Conservation (phyloP, 2,329 filamentous ascomycete genomes). For the Grosmannia clavigera region DNA sequence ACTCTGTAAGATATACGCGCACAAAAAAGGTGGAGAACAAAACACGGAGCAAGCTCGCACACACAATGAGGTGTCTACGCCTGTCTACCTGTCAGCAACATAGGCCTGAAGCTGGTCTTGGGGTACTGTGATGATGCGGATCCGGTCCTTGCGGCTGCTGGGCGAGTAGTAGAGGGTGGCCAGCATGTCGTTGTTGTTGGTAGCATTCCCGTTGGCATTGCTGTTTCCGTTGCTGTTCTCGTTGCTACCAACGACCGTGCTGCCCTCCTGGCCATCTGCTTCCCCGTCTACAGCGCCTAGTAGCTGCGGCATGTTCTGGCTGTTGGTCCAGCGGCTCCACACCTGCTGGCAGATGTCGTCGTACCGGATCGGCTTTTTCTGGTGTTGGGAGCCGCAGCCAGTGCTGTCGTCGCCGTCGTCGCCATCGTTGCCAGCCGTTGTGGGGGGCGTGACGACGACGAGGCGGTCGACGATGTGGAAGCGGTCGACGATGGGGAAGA, state of each 20-base stretch:
- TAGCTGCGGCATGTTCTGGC: slow-evolving; percentile 2
- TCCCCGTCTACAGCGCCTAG: background rate
- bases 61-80: background rate
- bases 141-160: background rate
- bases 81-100: too few relatives aligned
- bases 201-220: background rate
- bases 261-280: background rate
- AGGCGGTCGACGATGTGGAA: slow-evolving; percentile 25
- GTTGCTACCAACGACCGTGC: background rate
- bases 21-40: background rate
- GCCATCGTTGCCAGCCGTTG: background rate
- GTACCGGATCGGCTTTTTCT: slow-evolving; percentile 1
- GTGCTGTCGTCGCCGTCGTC: too few relatives aligned
- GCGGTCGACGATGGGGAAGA: slow-evolving; percentile 36
- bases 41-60: background rate
- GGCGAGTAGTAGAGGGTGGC: background rate
- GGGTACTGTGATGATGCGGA: slow-evolving; percentile 5
- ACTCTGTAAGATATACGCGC: background rate
- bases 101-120: background rate
- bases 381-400: slow-evolving; percentile 10
- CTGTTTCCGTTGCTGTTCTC: background rate
- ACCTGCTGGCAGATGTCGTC: slow-evolving; percentile 6
- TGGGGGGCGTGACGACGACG: slow-evolving; percentile 16
- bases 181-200: background rate
- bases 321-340: slow-evolving; percentile 6